Percentiles rank a stretch among this genome's conserved stretches.
Conservation (phyloP, 176 grass and related monocot species). For the Carex pumila region DNA sequence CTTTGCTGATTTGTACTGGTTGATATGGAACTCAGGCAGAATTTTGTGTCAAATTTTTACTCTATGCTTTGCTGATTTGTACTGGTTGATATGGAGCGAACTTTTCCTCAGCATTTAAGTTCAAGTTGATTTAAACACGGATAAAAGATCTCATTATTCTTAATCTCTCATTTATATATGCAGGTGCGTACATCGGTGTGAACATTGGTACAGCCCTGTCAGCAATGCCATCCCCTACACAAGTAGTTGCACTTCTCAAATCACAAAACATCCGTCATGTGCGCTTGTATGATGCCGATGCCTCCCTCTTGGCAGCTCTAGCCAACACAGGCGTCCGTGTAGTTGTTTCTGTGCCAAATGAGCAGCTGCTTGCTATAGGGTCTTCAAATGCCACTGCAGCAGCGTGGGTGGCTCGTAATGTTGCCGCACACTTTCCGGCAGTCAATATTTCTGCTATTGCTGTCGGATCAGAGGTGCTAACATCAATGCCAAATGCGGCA, state of each 20-base stretch:
- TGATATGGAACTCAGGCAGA: neutral
- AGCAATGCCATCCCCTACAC: conserved; percentile 60
- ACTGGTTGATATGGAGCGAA: neutral
- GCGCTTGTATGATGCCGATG: conserved; percentile 73
- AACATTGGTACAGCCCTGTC: conserved; percentile 86
- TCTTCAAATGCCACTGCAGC: conserved; percentile 88
- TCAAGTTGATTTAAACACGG: neutral
- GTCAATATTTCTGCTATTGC: conserved; percentile 93
- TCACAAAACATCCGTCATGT: conserved; percentile 78
- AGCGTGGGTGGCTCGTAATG: conserved; percentile 70
- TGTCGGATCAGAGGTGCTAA: conserved; percentile 83
- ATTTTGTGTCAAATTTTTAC: too few relatives aligned
- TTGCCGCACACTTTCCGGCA: conserved; percentile 60
- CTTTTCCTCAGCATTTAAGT: neutral
- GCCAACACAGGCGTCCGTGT: conserved; percentile 79
- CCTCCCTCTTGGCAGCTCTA: conserved; percentile 66
- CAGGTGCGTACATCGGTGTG: conserved; percentile 84
- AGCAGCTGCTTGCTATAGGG: conserved; percentile 86
- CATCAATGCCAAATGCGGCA: conserved; percentile 58
- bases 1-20: neutral
- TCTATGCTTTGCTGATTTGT: neutral
- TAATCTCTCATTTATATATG: neutral
- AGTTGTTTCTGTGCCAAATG: conserved; percentile 81
- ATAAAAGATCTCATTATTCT: neutral
- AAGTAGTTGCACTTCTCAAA: conserved; percentile 70